Percentiles rank a stretch among this genome's conserved stretches.
phyloP scores from a whole-genome alignment of 2,329 filamentous ascomycete genomes.

The Talaromyces sp. region DNA sequence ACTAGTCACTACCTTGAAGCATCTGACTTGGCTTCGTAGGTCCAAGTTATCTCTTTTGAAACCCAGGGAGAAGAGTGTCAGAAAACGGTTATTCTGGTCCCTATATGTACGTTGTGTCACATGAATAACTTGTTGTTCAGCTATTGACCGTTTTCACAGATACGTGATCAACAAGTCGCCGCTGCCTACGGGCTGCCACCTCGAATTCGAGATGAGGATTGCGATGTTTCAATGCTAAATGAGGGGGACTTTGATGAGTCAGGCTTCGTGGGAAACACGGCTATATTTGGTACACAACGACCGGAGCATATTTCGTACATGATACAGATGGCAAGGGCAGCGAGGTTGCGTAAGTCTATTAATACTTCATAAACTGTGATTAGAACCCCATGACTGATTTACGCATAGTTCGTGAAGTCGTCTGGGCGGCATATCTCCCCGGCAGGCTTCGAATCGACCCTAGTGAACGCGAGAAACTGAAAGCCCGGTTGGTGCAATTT shows the following conservation, averaged over 20 bases:
- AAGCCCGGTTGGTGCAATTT: slow-evolving; percentile 37
- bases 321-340: slow-evolving; percentile 37
- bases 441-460: slow-evolving; percentile 22
- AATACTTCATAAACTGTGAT: background rate
- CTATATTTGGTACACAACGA: slow-evolving; percentile 28
- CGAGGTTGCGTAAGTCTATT: slow-evolving; percentile 28
- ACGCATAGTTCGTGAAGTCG: slow-evolving; percentile 30
- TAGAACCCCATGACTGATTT: background rate
- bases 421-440: slow-evolving; percentile 35
- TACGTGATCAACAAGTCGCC: slow-evolving; percentile 46
- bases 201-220: slow-evolving; percentile 47
- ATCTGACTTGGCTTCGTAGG: slow-evolving; percentile 17
- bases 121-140: too few species aligned
- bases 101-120: slow-evolving; percentile 37
- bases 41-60: slow-evolving; percentile 29
- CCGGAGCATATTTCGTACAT: slow-evolving; percentile 32
- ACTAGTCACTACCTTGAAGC: background rate
- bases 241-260: slow-evolving; percentile 35
- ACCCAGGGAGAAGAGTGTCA: slow-evolving; percentile 33
- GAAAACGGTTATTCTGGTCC: slow-evolving; percentile 52
- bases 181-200: slow-evolving; percentile 44
- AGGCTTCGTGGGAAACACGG: slow-evolving; percentile 21
- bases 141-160: slow-evolving; percentile 19
- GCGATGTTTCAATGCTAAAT: slow-evolving; percentile 40
- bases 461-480: slow-evolving; percentile 21